These are phyloP conservation scores for cucumber (Cucumis sativus) DNA, from an alignment of 306 rosid species.

Conservation along the genomic window DNA sequence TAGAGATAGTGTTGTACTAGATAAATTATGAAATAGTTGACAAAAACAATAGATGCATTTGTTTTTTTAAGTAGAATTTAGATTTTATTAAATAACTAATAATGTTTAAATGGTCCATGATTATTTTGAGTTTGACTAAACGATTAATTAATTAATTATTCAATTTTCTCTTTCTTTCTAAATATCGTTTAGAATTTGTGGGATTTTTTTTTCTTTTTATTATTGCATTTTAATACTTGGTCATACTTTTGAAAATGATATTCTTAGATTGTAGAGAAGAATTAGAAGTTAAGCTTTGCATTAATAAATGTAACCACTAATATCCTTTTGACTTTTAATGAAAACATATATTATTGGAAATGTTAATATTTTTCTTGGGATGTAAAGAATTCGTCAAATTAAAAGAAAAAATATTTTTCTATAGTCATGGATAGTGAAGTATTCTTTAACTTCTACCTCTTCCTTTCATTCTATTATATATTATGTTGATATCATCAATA, in stretches of 20 bases:
- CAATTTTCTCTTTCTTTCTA: neutral
- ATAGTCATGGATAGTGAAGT: too few relatives aligned
- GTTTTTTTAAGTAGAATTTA: neutral
- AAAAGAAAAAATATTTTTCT: too few relatives aligned
- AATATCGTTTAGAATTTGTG: neutral
- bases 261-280: neutral
- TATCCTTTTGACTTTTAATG: neutral
- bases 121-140: neutral
- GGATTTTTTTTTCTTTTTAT: neutral
- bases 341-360: neutral
- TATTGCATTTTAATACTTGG: neutral
- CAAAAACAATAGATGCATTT: too few relatives aligned
- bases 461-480: too few relatives aligned
- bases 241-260: slow-evolving; percentile 3
- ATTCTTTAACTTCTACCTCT: too few relatives aligned
- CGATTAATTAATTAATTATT: neutral
- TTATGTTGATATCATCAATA: too few relatives aligned
- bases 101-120: neutral
- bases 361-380: too few relatives aligned
- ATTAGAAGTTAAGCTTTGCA: neutral
- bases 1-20: too few relatives aligned
- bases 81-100: neutral
- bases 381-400: neutral
- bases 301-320: neutral
- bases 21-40: too few relatives aligned